phyloP scores from a whole-genome alignment of 2,329 filamentous ascomycete genomes.

The Macroventuria anomochaeta region DNA sequence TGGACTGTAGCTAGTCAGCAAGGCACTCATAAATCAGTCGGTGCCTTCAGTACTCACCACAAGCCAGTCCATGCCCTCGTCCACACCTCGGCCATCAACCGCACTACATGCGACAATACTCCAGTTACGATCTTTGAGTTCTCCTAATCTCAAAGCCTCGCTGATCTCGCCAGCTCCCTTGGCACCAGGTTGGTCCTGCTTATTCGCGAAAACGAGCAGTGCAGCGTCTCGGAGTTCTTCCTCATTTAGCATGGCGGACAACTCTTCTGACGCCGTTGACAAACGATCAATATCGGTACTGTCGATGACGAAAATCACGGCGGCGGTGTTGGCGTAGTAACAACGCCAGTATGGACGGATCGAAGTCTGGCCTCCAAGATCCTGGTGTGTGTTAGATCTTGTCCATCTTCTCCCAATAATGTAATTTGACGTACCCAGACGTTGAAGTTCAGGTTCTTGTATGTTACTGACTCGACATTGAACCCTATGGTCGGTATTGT shows the following conservation, averaged over 20 bases:
- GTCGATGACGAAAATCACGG: constrained; percentile 98
- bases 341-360: constrained; percentile 99
- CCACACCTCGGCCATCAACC: constrained; percentile 91
- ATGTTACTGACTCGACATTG: constrained; percentile 98
- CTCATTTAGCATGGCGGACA: constrained; percentile 94
- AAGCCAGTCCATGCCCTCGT: constrained; percentile 99
- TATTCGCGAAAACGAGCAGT: constrained; percentile 95
- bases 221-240: constrained; percentile 94
- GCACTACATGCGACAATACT: constrained; percentile 98
- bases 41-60: constrained; percentile 68
- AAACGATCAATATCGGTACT: constrained; percentile 96
- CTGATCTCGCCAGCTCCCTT: constrained; percentile 97
- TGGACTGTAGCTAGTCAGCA: constrained; percentile 13
- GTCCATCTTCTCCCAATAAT: neutral
- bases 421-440: constrained; percentile 76
- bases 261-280: constrained; percentile 89
- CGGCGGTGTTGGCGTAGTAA: constrained; percentile 98
- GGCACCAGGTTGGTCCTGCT: constrained; percentile 96
- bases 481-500: constrained; percentile 99
- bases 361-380: constrained; percentile 96
- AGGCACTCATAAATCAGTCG: constrained; percentile 1
- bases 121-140: constrained; percentile 96
- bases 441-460: constrained; percentile 98
- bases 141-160: constrained; percentile 86
- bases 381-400: constrained; percentile 56